Base-by-base conservation (phyloP, 1,284 basidiomycete genomes). In the Trichosporon asahii region DNA sequence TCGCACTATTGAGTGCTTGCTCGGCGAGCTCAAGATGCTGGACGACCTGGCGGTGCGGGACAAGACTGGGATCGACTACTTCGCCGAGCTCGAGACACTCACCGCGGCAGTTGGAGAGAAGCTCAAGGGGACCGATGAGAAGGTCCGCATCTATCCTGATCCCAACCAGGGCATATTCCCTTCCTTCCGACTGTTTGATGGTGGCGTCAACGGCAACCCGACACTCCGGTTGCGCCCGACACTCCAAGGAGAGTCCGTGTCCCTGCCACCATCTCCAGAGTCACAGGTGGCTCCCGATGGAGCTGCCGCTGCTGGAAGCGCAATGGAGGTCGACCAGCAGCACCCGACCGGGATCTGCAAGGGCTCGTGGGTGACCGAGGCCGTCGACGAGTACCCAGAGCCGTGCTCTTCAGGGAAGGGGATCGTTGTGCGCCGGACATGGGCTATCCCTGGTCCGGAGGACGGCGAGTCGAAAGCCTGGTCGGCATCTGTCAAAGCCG, bases 11-110 rank as follows among this genome's bases (percentile, higher is more conserved):
- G 76, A 79, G 66, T 74, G 68, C 3, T 67, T 75, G 33, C 66
- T 82, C 44, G 68, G 61, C n/a, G 77, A 77, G 49, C 65, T 82
- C 66, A 80, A 78, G 67, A 69, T 57, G 18, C 68, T 82, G 33
- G 81, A 82, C 67, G 76, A 76, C 65, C 29, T 78, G 6, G 75
- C 74, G 8, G 67, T 70, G 37, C 66, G 70, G 8, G 70, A 63
- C 37, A 57, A 44, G 11, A 66, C 61, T 11, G 71, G 60, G 23
- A 65, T 68, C 27, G 77, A 78, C 64, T 74, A 74, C 49, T 82
- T 82, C 70, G 75, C 70, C 27, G 77, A 79, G 49, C 69, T 82
- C 18, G 81, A 81, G 65, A 66, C 60, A 4, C 65, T 78, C 1
- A 76, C 68, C 9, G 66, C 64, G 15, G 70, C 64, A 14, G 66